Percentiles rank a stretch among this genome's conserved stretches.
phyloP scores from a whole-genome alignment of 139 green algal species.

The Auxenochlorella protothecoides region DNA sequence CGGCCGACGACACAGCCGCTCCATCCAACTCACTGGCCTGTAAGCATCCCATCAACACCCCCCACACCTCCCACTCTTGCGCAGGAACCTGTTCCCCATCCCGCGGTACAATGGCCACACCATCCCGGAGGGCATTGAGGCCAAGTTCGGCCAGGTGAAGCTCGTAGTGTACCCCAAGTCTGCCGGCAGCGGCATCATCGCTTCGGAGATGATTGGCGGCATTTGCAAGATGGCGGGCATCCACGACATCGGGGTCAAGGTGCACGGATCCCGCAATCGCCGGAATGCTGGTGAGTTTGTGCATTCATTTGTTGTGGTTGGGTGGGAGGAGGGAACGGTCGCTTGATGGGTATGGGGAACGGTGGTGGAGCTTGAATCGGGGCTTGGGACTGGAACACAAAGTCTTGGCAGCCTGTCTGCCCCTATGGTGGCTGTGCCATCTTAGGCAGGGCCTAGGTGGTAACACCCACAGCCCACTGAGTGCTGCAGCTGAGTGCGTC shows the following conservation, averaged over 20 bases:
- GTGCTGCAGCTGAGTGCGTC: too few species aligned
- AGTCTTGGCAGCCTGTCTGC: too few species aligned
- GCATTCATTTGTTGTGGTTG: too few species aligned
- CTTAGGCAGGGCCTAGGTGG: background rate
- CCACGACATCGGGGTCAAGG: constrained; percentile 29
- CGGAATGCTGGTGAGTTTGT: constrained; percentile 13
- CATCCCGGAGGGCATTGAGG: constrained; percentile 14
- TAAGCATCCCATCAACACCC: background rate
- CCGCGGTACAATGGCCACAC: constrained; percentile 28
- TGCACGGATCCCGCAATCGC: constrained; percentile 26
- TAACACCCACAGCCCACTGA: too few species aligned
- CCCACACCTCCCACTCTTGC: background rate
- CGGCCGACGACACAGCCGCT: background rate
- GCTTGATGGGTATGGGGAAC: background rate
- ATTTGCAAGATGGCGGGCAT: constrained; percentile 33
- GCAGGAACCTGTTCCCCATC: constrained; percentile 26
- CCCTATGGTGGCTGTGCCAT: too few species aligned
- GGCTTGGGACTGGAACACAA: background rate
- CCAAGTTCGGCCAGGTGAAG: constrained; percentile 27
- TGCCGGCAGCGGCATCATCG: constrained; percentile 18
- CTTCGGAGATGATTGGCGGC: constrained; percentile 10
- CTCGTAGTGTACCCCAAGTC: constrained; percentile 28
- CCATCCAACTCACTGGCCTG: background rate
- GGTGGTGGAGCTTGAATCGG: background rate
- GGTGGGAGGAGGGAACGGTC: background rate